These are phyloP conservation scores for Puccinia novopanici DNA, from an alignment of 1,284 basidiomycete genomes.

Conservation along the genomic window DNA sequence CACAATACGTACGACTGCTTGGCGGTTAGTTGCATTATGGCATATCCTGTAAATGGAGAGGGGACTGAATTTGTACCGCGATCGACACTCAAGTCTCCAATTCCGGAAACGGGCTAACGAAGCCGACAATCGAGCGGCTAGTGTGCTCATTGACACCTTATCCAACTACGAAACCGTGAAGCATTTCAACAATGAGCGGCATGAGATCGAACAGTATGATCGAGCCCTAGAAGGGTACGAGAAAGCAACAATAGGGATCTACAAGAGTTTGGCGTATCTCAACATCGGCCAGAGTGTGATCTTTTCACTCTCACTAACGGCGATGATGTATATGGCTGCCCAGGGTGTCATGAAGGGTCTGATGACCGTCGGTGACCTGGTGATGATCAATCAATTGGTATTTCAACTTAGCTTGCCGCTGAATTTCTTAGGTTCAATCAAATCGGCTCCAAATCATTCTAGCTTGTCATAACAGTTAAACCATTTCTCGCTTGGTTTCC, in stretches of 20 bases:
- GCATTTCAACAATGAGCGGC: slow-evolving; percentile 47
- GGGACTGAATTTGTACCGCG: background rate
- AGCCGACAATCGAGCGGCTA: slow-evolving; percentile 48
- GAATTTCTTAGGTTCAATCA: slow-evolving; percentile 27
- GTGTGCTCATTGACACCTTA: slow-evolving; percentile 37
- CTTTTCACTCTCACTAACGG: slow-evolving; percentile 47
- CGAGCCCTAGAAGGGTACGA: slow-evolving; percentile 38
- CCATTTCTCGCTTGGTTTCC: background rate
- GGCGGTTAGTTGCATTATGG: slow-evolving; percentile 31
- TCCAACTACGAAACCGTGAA: slow-evolving; percentile 50
- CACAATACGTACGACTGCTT: slow-evolving; percentile 50
- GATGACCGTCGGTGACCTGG: slow-evolving; percentile 49
- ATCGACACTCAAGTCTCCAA: slow-evolving; percentile 36
- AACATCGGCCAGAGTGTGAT: slow-evolving; percentile 48
- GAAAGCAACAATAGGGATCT: slow-evolving; percentile 42
- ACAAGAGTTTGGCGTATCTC: slow-evolving; percentile 45
- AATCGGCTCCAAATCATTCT: slow-evolving; percentile 25
- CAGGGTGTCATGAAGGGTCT: slow-evolving; percentile 45
- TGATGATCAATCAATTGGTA: slow-evolving; percentile 51
- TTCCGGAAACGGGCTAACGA: slow-evolving; percentile 47
- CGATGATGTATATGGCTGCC: slow-evolving; percentile 51
- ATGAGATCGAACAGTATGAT: slow-evolving; percentile 51
- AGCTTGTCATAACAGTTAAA: slow-evolving; percentile 14
- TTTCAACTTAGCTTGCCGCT: slow-evolving; percentile 50
- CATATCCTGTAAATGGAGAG: background rate